Conservation (phyloP, 2,329 filamentous ascomycete species). For the Cladophialophora bantiana region DNA sequence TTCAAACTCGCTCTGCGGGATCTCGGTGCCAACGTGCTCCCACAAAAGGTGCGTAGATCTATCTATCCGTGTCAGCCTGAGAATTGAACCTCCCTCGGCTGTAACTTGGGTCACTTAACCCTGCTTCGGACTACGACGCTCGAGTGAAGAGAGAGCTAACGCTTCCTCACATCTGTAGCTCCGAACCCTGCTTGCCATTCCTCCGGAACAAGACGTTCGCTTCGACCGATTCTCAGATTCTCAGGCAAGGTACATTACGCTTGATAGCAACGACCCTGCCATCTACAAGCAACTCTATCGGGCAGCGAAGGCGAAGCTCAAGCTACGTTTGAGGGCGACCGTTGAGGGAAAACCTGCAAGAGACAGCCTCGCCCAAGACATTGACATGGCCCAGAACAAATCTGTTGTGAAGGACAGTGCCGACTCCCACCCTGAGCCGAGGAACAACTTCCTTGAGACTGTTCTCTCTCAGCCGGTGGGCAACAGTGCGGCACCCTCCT, state of each 20-base stretch:
- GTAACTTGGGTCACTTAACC: background rate
- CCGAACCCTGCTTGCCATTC: conserved; percentile 71
- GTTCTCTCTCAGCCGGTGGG: conserved; percentile 44
- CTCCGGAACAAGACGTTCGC: conserved; percentile 66
- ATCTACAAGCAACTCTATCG: conserved; percentile 98
- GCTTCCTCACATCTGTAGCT: conserved; percentile 61
- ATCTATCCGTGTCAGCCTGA: conserved; percentile 24
- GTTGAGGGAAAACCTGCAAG: conserved; percentile 45
- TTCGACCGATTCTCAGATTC: conserved; percentile 98
- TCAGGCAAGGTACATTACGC: conserved; percentile 76
- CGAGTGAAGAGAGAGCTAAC: conserved; percentile 38
- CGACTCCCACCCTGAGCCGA: conserved; percentile 36
- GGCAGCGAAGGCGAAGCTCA: conserved; percentile 96
- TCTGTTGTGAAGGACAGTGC: conserved; percentile 15
- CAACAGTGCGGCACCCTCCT: conserved; percentile 19
- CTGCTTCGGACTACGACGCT: background rate
- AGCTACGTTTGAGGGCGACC: conserved; percentile 85
- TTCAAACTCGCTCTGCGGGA: conserved; percentile 91
- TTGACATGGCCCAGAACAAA: conserved; percentile 32
- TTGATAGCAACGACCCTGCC: conserved; percentile 77
- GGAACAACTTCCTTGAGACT: conserved; percentile 53
- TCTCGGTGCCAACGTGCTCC: conserved; percentile 74
- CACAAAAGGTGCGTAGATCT: conserved; percentile 74
- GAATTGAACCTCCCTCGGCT: conserved; percentile 6
- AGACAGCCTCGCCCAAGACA: conserved; percentile 26